phyloP scores from a whole-genome alignment of 2,329 filamentous ascomycete genomes.

The Huntiella bhutanensis region DNA sequence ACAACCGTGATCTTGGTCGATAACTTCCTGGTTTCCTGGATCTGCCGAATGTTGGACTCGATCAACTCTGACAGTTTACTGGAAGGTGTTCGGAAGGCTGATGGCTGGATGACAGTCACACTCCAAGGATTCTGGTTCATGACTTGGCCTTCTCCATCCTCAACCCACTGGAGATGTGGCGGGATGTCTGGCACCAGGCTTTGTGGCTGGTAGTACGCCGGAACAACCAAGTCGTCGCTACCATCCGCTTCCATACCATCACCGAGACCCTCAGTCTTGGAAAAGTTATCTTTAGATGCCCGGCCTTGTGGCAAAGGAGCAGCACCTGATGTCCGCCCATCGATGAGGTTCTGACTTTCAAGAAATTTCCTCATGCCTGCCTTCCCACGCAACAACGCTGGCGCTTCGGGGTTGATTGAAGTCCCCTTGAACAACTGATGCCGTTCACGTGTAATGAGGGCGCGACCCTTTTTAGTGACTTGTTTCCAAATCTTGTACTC shows the following conservation, averaged over 20 bases:
- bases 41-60: constrained; percentile 78
- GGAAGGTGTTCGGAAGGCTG: constrained; percentile 55
- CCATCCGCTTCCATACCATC: constrained; percentile 81
- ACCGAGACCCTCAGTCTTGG: constrained; percentile 43
- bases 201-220: constrained; percentile 85
- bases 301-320: constrained; percentile 14
- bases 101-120: constrained; percentile 55
- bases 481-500: constrained; percentile 99
- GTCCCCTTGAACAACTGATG: constrained; percentile 72
- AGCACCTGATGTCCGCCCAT: constrained; percentile 20
- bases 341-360: constrained; percentile 10
- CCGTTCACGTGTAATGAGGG: constrained; percentile 66
- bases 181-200: constrained; percentile 73
- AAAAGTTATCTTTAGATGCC: constrained; percentile 2
- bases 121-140: constrained; percentile 78
- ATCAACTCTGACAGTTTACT: constrained; percentile 62
- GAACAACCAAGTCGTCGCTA: constrained; percentile 39
- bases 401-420: constrained; percentile 64
- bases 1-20: constrained; percentile 94
- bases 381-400: constrained; percentile 68
- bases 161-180: constrained; percentile 63
- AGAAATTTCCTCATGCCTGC: constrained; percentile 79
- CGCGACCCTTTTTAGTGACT: constrained; percentile 90
- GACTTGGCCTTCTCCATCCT: constrained; percentile 75
- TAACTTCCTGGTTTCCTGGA: constrained; percentile 91